Base-by-base conservation (phyloP, 345 rosid genomes). In the Theobroma cacao region DNA sequence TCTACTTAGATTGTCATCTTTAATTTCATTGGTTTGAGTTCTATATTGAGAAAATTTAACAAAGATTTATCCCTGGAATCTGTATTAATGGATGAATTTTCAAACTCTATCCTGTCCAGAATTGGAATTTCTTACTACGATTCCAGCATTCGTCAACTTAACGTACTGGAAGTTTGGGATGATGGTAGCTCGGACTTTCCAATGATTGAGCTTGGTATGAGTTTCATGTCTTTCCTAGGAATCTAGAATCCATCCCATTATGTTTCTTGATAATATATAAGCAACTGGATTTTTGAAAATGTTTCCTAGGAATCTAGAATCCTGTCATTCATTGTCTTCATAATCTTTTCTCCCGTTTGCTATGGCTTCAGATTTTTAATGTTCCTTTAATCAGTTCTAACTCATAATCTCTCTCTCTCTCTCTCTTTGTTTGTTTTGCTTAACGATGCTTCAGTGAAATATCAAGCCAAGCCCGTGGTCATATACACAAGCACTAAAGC, bases 111-210 rank as follows among this genome's bases (percentile, higher is more conserved):
- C 8, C 5, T 55, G 41, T 67, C 45, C 87, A 95, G 99, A 79
- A 85, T 93, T 78, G 99, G 99, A 79, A 78, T 95, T 85, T 82
- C 99, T 68, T 95, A 95, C 81, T 95, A 95, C 53, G 99, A 94
- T 85, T 84, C 88, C 75, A 87, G 90, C 80, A 78, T 85, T 80
- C 91, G 97, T 79, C 94, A 94, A 85, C 97, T 95, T 81, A 85
- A 94, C 81, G 97, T 93, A 78, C 88, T 94, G 81, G 99, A 95
- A 89, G 84, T 86, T 81, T 95, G 97, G 98, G 99, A 95, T 82
- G 99, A 92, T 82, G 89, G 89, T 80, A 86, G 84, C 80, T 83
- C 89, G 48, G 92, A 87, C 48, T 92, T 93, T 75, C 93, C 93
- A 47, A 68, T 91, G 78, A 86, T 95, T 79, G 97, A 94, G 84